These are phyloP conservation scores for Phlyctochytrium arcticum DNA, from an alignment of 192 early-diverging fungal genomes.

Conservation along the genomic window DNA sequence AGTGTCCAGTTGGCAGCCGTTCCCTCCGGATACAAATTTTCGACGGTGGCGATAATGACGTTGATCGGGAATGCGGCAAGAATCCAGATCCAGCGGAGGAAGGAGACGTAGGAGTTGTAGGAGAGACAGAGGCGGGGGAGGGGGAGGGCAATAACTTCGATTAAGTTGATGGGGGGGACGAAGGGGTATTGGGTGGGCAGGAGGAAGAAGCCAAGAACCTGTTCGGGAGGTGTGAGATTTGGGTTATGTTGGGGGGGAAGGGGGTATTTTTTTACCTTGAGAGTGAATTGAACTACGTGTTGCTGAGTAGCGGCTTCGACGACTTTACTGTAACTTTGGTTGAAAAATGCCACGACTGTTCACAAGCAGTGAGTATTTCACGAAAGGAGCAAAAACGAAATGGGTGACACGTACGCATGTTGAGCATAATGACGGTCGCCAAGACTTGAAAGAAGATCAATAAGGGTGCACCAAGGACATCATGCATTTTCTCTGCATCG, in stretches of 20 bases:
- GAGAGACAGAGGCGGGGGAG: not conserved
- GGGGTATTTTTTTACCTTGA: slow-evolving; percentile 3
- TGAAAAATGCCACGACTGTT: slow-evolving; percentile 23
- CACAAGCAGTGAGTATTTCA: not conserved
- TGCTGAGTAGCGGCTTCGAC: slow-evolving; percentile 18
- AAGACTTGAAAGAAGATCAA: slow-evolving; percentile 23
- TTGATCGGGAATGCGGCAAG: slow-evolving; percentile 6
- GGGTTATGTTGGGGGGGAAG: not conserved
- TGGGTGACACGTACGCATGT: slow-evolving; percentile 14
- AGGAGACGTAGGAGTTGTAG: not conserved
- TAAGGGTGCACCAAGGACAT: slow-evolving; percentile 12
- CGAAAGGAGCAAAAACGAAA: not conserved
- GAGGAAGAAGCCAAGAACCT: slow-evolving; percentile 32
- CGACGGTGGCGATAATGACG: slow-evolving; percentile 4
- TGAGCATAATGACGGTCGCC: slow-evolving; percentile 20
- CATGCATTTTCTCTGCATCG: slow-evolving; percentile 14
- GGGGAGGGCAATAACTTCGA: slow-evolving; percentile 11
- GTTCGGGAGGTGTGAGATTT: not conserved
- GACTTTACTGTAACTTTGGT: slow-evolving; percentile 17
- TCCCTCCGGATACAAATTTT: slow-evolving; percentile 2
- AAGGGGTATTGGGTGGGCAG: slow-evolving; percentile 29
- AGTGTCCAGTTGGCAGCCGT: slow-evolving; percentile 24
- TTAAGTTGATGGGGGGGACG: slow-evolving; percentile 15
- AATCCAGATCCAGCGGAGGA: slow-evolving; percentile 10
- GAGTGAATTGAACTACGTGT: slow-evolving; percentile 22